Base-by-base conservation (phyloP, 495 filamentous ascomycete genomes). In the Penicillium turbatum region DNA sequence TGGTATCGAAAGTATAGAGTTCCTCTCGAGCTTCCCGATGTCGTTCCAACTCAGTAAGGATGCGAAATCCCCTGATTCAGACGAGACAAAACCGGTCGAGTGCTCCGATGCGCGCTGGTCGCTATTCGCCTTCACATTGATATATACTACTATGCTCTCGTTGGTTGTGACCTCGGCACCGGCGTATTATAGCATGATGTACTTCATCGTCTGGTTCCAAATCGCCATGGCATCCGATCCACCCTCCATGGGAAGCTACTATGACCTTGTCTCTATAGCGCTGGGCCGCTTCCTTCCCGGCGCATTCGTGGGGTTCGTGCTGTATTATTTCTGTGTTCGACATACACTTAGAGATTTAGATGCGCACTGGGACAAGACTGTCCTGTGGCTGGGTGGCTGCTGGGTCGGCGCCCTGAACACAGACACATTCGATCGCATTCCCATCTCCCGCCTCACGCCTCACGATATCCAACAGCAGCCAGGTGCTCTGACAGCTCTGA, bases 401-500 rank as follows among this genome's bases (percentile, higher is more conserved):
- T 92, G 89, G 89, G 75, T 92, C 48, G 88, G 86, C 26, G 85
- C 87, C 8, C 70, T 92, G 30, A 84, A 82, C 35, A 90, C 88
- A 51, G 81, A 88, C 57, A 90, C 89, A 6, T 82, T 93, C 57
- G 86, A 89, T 57, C 70, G 69, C 8, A 87, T 93, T 61, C 89
- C 89, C 4, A 86, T 93, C 60, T 79, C 83, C 37, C 81, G 89
- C 16, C 74, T 93, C 12, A 92, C 86, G 1, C 75, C 79, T 0
- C 83, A 86, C 55, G 89, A 92, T 56, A 73, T 93, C 31, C 59
- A 81, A 31, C 86, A 91, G 54, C 86, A 92, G 57, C 87, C 86
- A 1, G 87, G 87, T 5, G 88, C 88, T 2, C 75, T 83, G 44
- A 73, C 76, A 1, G 86, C 88, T 8, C 75, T 92, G 16, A 74